A percentile compares a stretch with the other conserved stretches of the same genome.
phyloP scores from a whole-genome alignment of 352 stramenopile species.

The Phytophthora megakarya region DNA sequence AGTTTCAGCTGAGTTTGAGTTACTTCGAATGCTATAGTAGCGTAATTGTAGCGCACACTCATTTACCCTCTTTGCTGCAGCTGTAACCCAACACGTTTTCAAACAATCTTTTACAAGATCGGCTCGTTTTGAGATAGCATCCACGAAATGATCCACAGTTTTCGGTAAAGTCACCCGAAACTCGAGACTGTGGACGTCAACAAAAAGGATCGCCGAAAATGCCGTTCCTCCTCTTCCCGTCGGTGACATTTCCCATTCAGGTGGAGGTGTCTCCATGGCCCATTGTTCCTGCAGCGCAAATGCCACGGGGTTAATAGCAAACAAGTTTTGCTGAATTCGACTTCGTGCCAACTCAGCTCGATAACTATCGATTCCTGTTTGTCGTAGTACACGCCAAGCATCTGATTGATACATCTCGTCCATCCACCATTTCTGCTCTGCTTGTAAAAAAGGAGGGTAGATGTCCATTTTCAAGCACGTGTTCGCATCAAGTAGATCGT shows the following conservation, averaged over 20 bases:
- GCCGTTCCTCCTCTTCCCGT: slow-evolving; percentile 32
- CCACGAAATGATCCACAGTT: slow-evolving; percentile 86
- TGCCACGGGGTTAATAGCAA: slow-evolving; percentile 80
- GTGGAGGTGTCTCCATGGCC: slow-evolving; percentile 69
- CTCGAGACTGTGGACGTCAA: slow-evolving; percentile 65
- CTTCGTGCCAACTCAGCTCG: slow-evolving; percentile 48
- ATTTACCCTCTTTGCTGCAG: slow-evolving; percentile 70
- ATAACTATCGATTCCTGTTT: slow-evolving; percentile 70
- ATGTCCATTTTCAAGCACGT: slow-evolving; percentile 80
- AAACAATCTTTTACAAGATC: slow-evolving; percentile 88
- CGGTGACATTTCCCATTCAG: slow-evolving; percentile 74
- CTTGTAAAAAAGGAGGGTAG: slow-evolving; percentile 77
- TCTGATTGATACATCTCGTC: slow-evolving; percentile 72
- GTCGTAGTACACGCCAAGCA: slow-evolving; percentile 81
- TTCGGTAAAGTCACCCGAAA: slow-evolving; percentile 80
- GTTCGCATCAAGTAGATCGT: slow-evolving; percentile 83
- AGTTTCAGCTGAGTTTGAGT: slow-evolving; percentile 20
- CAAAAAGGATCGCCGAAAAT: slow-evolving; percentile 83
- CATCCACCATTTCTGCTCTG: slow-evolving; percentile 88
- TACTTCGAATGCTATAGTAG: slow-evolving; percentile 27
- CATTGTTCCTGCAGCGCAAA: slow-evolving; percentile 90
- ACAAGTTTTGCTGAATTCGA: slow-evolving; percentile 60
- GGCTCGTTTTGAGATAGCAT: slow-evolving; percentile 73
- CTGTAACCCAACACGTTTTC: slow-evolving; percentile 82
- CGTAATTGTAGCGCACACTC: slow-evolving; percentile 59